Evolutionary conservation across 2,329 filamentous ascomycete species (phyloP).

Genomic region (Fusarium longipes): DNA sequence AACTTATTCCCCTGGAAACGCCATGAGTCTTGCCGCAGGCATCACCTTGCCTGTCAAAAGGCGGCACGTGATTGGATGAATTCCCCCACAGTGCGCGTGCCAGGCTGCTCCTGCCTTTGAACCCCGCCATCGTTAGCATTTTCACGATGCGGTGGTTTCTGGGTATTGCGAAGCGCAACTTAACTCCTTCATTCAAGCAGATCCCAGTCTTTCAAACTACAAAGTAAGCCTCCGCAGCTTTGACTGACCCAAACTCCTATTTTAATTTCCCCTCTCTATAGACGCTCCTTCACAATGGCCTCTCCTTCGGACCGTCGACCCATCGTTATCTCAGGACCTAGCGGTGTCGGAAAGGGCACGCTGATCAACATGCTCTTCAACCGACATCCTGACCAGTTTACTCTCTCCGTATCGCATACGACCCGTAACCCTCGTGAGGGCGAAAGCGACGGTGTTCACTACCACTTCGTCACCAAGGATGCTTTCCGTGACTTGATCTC

Average conservation of each 20-base stretch:
- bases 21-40: neutral
- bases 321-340: conserved; percentile 83
- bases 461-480: conserved; percentile 78
- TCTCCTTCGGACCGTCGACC: conserved; percentile 65
- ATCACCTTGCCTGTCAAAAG: neutral
- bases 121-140: conserved; percentile 27
- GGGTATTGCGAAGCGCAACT: conserved; percentile 34
- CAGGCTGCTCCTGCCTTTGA: conserved; percentile 8
- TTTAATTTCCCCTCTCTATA: neutral
- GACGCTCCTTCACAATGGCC: conserved; percentile 42
- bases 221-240: neutral
- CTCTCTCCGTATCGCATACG: conserved; percentile 77
- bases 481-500: conserved; percentile 74
- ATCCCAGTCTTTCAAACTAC: conserved; percentile 15
- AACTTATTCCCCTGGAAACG: neutral
- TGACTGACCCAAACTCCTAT: fast-evolving
- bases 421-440: conserved; percentile 81
- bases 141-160: conserved; percentile 35
- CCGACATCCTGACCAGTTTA: conserved; percentile 61
- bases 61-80: conserved; percentile 24
- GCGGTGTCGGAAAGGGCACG: conserved; percentile 84
- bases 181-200: conserved; percentile 12
- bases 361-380: conserved; percentile 78
- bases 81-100: conserved; percentile 22
- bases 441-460: conserved; percentile 81